A percentile compares a stretch with the other conserved stretches of the same genome.
Evolutionary conservation across 2,329 filamentous ascomycete species (phyloP).

Genomic region (Acrodontium crateriforme): DNA sequence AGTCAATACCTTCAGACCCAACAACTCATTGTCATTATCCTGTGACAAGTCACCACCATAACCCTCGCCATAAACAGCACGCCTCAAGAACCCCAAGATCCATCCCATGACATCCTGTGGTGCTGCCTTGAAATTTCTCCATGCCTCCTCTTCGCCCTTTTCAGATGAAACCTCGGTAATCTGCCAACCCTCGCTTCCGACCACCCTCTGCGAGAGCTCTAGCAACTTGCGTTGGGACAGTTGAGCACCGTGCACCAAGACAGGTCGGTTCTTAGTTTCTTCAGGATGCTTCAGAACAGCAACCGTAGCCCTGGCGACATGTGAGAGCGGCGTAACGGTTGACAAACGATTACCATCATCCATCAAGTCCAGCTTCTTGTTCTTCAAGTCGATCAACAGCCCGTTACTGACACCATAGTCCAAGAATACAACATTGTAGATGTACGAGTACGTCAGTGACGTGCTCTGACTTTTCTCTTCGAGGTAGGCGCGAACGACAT

Average conservation of each 20-base stretch:
- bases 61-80: conserved; percentile 14
- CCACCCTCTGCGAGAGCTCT: conserved; percentile 20
- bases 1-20: conserved; percentile 21
- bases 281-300: conserved; percentile 20
- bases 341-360: conserved; percentile 23
- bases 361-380: conserved; percentile 19
- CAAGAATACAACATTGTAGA: conserved; percentile 25
- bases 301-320: conserved; percentile 22
- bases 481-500: conserved; percentile 23
- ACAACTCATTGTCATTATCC: conserved; percentile 23
- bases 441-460: conserved; percentile 21
- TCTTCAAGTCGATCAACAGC: conserved; percentile 19
- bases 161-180: conserved; percentile 11
- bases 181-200: conserved; percentile 18
- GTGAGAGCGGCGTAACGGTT: conserved; percentile 18
- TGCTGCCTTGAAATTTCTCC: conserved; percentile 17
- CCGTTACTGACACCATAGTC: conserved; percentile 22
- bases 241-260: conserved; percentile 24
- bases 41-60: conserved; percentile 22
- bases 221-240: conserved; percentile 26
- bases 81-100: conserved; percentile 19
- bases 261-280: conserved; percentile 22
- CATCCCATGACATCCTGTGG: conserved; percentile 7
- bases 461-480: conserved; percentile 11
- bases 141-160: conserved; percentile 19